A percentile compares a stretch with the other conserved stretches of the same genome.
Conservation (phyloP, 1,139 yeast species). For the Lodderomyces beijingensis region DNA sequence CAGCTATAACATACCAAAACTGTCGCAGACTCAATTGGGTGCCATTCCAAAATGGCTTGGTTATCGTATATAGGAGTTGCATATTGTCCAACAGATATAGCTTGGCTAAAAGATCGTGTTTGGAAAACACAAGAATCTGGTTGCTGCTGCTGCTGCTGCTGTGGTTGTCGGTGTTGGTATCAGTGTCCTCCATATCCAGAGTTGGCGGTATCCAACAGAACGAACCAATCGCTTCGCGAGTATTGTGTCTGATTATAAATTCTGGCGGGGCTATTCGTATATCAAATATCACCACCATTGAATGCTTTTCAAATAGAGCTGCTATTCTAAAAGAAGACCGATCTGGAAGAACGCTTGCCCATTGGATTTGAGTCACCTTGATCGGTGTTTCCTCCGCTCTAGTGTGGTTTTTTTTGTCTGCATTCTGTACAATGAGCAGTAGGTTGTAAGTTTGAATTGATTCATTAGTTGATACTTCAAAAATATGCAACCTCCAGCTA, state of each 20-base stretch:
- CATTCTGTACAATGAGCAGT: too few relatives aligned
- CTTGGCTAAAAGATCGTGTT: conserved; percentile 23
- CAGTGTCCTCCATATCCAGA: too few relatives aligned
- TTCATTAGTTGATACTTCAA: neutral
- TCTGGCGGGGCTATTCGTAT: too few relatives aligned
- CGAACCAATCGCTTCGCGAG: conserved; percentile 26
- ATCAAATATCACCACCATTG: too few relatives aligned
- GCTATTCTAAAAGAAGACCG: too few relatives aligned
- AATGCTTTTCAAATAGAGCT: too few relatives aligned
- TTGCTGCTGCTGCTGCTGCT: conserved; percentile 21
- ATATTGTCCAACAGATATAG: conserved; percentile 39
- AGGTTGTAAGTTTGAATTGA: neutral
- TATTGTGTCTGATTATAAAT: conserved; percentile 16
- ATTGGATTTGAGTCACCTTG: too few relatives aligned
- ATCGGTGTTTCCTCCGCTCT: too few relatives aligned
- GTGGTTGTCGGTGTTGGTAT: conserved; percentile 21
- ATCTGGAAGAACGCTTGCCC: too few relatives aligned
- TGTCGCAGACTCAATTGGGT: too few relatives aligned
- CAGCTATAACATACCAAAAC: conserved; percentile 33
- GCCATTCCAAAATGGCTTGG: conserved; percentile 22
- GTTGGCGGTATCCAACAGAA: conserved; percentile 42
- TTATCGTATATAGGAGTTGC: conserved; percentile 27
- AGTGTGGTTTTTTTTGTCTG: too few relatives aligned
- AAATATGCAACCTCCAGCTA: neutral
- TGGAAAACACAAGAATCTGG: conserved; percentile 33